Conservation (phyloP, 768 basidiomycete genomes). For the Boletus rubroflammeus region DNA sequence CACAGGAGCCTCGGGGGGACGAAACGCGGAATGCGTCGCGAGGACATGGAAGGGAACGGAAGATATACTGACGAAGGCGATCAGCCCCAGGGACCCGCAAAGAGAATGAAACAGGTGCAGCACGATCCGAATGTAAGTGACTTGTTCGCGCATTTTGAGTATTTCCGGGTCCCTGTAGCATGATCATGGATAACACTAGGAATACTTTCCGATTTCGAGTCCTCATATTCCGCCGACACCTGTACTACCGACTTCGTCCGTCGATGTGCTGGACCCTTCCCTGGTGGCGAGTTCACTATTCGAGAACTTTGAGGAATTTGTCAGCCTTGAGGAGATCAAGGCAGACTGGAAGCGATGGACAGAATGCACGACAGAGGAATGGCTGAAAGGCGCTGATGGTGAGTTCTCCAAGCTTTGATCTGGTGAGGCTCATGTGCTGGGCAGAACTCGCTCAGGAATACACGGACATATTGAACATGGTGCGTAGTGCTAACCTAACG, state of each 20-base stretch:
- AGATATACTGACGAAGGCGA: constrained; percentile 2
- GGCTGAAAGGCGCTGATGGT: constrained; percentile 31
- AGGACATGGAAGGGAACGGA: constrained; percentile 10
- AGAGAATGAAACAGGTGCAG: constrained; percentile 15
- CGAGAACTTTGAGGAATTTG: constrained; percentile 15
- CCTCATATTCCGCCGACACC: constrained; percentile 20
- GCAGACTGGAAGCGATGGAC: constrained; percentile 27
- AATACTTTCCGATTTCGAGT: constrained; percentile 21
- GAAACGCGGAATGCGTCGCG: constrained; percentile 14
- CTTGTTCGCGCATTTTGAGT: neutral
- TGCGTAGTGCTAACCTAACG: constrained; percentile 6
- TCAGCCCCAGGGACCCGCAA: constrained; percentile 8
- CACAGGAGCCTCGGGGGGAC: constrained; percentile 1
- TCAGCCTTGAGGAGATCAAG: constrained; percentile 20
- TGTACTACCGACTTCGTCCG: neutral
- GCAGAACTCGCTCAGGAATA: constrained; percentile 20
- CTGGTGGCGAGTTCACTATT: constrained; percentile 16
- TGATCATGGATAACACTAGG: constrained; percentile 9
- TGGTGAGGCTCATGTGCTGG: neutral
- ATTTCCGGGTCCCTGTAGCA: neutral
- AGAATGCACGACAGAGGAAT: constrained; percentile 29
- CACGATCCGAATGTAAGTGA: constrained; percentile 20
- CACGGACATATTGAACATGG: constrained; percentile 21
- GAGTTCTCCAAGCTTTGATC: neutral
- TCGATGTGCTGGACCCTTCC: constrained; percentile 1